phyloP scores from a whole-genome alignment of 352 stramenopile genomes.

The Globisporangium okanoganense region DNA sequence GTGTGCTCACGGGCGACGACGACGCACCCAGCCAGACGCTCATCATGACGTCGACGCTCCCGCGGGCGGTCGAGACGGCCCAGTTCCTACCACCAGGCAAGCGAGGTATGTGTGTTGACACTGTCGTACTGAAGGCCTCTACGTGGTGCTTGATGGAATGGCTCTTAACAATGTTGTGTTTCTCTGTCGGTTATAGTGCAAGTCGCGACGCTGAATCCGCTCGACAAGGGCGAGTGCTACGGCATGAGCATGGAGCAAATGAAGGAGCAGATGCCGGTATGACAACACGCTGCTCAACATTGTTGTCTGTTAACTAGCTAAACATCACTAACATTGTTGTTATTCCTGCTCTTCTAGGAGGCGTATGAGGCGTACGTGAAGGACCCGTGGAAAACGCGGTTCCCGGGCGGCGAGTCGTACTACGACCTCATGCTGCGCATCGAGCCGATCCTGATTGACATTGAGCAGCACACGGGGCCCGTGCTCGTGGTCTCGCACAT shows the following conservation, averaged over 20 bases:
- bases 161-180: slow-evolving; percentile 7
- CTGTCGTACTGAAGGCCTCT: not conserved
- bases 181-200: slow-evolving; percentile 34
- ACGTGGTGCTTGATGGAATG: not conserved
- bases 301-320: not conserved
- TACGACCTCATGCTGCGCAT: slow-evolving; percentile 92
- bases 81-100: slow-evolving; percentile 45
- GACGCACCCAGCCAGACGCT: slow-evolving; percentile 43
- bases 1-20: slow-evolving; percentile 32
- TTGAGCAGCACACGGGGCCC: slow-evolving; percentile 85
- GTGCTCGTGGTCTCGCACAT: slow-evolving; percentile 86
- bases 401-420: slow-evolving; percentile 91
- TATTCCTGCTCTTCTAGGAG: slow-evolving; percentile 22
- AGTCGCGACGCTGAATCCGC: slow-evolving; percentile 77
- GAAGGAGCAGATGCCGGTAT: slow-evolving; percentile 61
- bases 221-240: slow-evolving; percentile 86
- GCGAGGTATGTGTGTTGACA: slow-evolving; percentile 33
- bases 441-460: slow-evolving; percentile 91
- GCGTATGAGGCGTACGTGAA: slow-evolving; percentile 61
- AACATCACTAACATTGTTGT: not conserved
- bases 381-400: slow-evolving; percentile 78
- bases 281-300: not conserved
- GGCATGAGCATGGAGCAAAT: slow-evolving; percentile 83
- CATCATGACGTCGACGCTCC: slow-evolving; percentile 75
- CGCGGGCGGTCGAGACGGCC: slow-evolving; percentile 73